Percentiles rank a stretch among this genome's conserved stretches.
Conservation (phyloP, 306 rosid genomes). For the Coriaria nepalensis region DNA sequence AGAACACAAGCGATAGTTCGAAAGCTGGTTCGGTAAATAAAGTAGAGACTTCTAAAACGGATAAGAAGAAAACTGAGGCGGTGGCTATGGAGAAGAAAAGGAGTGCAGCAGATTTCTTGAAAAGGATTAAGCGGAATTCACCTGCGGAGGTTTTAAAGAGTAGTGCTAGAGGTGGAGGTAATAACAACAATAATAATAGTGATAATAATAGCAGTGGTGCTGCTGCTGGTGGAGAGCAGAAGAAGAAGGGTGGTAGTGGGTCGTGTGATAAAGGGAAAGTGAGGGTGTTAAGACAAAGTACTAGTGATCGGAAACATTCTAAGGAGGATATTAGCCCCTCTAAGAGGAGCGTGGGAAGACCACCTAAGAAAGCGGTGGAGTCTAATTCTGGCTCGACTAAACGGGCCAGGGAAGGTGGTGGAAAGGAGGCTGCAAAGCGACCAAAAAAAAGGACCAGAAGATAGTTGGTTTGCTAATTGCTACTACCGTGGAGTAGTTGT, state of each 20-base stretch:
- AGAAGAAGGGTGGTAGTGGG: slow-evolving; percentile 18
- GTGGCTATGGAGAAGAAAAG: slow-evolving; percentile 38
- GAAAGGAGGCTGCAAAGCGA: slow-evolving; percentile 23
- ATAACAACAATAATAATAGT: too few relatives aligned
- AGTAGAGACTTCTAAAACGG: slow-evolving; percentile 21
- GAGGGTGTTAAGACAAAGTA: slow-evolving; percentile 24
- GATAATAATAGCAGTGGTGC: not conserved
- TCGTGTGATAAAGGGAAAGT: slow-evolving; percentile 27
- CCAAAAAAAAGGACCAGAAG: slow-evolving; percentile 56
- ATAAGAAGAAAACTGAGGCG: slow-evolving; percentile 40
- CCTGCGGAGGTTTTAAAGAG: slow-evolving; percentile 25
- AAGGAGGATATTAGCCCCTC: slow-evolving; percentile 46
- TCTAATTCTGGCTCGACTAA: slow-evolving; percentile 24
- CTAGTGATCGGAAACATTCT: slow-evolving; percentile 28
- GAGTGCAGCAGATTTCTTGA: slow-evolving; percentile 69
- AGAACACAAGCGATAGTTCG: slow-evolving; percentile 13
- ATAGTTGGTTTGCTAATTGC: slow-evolving; percentile 10
- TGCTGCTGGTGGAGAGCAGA: slow-evolving; percentile 30
- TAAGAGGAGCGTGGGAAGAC: slow-evolving; percentile 67
- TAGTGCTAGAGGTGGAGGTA: slow-evolving; percentile 11
- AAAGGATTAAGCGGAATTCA: slow-evolving; percentile 56
- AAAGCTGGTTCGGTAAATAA: slow-evolving; percentile 25
- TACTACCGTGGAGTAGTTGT: not conserved
- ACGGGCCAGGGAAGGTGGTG: slow-evolving; percentile 51
- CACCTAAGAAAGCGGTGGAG: slow-evolving; percentile 49